phyloP scores from a whole-genome alignment of 2,329 filamentous ascomycete species.

The Fusarium continuum region DNA sequence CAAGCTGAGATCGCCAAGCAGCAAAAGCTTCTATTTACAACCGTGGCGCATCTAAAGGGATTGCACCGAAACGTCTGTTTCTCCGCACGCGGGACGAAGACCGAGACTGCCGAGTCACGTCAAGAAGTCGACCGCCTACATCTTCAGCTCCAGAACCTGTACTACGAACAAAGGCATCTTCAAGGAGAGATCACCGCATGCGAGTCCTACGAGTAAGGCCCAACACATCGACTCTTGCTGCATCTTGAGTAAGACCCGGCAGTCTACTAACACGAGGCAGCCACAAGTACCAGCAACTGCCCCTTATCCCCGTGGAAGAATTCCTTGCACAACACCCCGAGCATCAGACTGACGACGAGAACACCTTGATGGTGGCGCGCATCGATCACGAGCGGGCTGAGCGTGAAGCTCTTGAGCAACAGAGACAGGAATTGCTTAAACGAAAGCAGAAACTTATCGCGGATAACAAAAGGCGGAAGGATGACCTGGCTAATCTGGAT shows the following conservation, averaged over 20 bases:
- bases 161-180: constrained; percentile 93
- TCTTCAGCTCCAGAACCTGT: constrained; percentile 92
- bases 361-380: constrained; percentile 85
- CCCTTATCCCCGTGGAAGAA: constrained; percentile 83
- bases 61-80: constrained; percentile 85
- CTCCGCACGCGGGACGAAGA: constrained; percentile 84
- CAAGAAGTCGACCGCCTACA: constrained; percentile 93
- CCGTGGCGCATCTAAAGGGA: constrained; percentile 81
- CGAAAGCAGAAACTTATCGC: constrained; percentile 69
- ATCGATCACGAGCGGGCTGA: constrained; percentile 91
- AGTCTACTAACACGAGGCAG: constrained; percentile 53
- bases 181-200: constrained; percentile 90
- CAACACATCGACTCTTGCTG: neutral
- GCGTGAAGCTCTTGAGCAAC: constrained; percentile 84
- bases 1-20: constrained; percentile 73
- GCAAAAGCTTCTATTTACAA: constrained; percentile 82
- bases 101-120: constrained; percentile 83
- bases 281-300: constrained; percentile 87
- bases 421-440: constrained; percentile 78
- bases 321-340: constrained; percentile 83
- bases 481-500: constrained; percentile 90
- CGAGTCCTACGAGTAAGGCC: constrained; percentile 85
- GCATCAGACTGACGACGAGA: constrained; percentile 74
- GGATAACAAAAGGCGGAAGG: constrained; percentile 90
- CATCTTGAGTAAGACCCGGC: neutral